Evolutionary conservation across 139 green algal genomes (phyloP).

Genomic region (Haematococcus sp.): DNA sequence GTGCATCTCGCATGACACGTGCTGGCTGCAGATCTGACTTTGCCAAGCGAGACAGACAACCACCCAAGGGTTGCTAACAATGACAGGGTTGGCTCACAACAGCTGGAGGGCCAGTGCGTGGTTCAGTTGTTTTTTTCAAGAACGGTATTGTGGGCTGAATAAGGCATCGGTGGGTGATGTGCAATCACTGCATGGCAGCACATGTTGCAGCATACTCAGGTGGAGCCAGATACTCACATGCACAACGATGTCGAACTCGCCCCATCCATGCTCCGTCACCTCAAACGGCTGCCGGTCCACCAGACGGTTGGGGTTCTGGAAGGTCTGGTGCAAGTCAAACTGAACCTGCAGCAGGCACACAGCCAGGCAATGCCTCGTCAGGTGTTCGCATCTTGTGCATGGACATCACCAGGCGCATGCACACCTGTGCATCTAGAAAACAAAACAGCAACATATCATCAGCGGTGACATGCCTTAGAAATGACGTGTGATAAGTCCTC

Average conservation of each 20-base stretch:
- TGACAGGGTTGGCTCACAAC: not conserved
- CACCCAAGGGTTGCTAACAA: not conserved
- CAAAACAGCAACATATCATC: too few relatives aligned
- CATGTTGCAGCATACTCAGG: too few relatives aligned
- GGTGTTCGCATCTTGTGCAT: not conserved
- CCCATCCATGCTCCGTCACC: constrained; percentile 91
- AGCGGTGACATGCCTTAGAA: constrained; percentile 22
- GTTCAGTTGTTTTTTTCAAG: too few relatives aligned
- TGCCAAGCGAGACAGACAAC: too few relatives aligned
- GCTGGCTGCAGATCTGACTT: too few relatives aligned
- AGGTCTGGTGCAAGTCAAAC: constrained; percentile 91
- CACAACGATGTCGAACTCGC: constrained; percentile 93
- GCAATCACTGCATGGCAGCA: too few relatives aligned
- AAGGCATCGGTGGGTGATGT: too few relatives aligned
- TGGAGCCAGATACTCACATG: constrained; percentile 38
- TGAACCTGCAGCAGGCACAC: constrained; percentile 60
- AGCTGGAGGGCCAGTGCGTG: too few relatives aligned
- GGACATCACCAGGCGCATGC: too few relatives aligned
- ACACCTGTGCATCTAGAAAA: not conserved
- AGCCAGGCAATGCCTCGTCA: not conserved
- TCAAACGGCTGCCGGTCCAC: constrained; percentile 60
- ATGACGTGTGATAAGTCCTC: constrained; percentile 84
- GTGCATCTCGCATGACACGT: too few relatives aligned
- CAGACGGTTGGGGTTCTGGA: constrained; percentile 69
- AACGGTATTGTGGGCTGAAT: too few relatives aligned